Base-by-base conservation (phyloP, 2,329 filamentous ascomycete genomes). In the Claviceps purpurea region DNA sequence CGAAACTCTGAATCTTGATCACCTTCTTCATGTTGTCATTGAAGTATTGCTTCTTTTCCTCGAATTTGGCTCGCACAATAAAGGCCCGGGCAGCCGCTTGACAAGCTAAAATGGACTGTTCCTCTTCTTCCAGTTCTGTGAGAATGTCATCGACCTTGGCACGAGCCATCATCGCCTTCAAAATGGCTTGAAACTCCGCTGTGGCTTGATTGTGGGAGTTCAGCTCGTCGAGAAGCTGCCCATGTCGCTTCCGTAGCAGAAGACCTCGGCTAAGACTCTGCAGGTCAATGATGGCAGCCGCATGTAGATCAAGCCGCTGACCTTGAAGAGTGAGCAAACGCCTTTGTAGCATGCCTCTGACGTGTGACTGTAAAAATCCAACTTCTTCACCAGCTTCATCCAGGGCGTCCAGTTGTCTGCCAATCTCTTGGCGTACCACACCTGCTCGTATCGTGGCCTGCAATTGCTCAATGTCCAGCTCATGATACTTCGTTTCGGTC, bases 1-100 rank as follows among this genome's bases (percentile, higher is more conserved):
- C 84, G 59, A 97, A 95, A 65, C 93, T 98, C 66, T 98, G 94
- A 53, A 97, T 89, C 69, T 98, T 98, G 74, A 98, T 84, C 26
- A 98, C 93, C 69, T 94, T 97, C 62, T 95, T 83, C 93, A 98
- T 98, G 63, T 98, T 98, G 69, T 95, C 85, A 59, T 86, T 84
- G 73, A 90, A 98, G 70, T 86, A 91, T 22, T 82, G 82, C 64
- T 85, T 82, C 75, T 95, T 95, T 66, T 94, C 88, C 50, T 79
- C 81, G 60, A 95, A 97, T 18, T 75, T 76, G 14, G 73, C 76
- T 38, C 91, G 80, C 37, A 97, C 79, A 2, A 94, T 67, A 60
- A 81, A 83, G 3, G 82, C 91, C 59, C 84, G 81, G 7, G 85
- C 79, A 5, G 80, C 75, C 5, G 89, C 76, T 66, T 97, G 90